A percentile compares a stretch with the other conserved stretches of the same genome.
phyloP scores from a whole-genome alignment of 768 basidiomycete species.

The Xanthoconium purpureum region DNA sequence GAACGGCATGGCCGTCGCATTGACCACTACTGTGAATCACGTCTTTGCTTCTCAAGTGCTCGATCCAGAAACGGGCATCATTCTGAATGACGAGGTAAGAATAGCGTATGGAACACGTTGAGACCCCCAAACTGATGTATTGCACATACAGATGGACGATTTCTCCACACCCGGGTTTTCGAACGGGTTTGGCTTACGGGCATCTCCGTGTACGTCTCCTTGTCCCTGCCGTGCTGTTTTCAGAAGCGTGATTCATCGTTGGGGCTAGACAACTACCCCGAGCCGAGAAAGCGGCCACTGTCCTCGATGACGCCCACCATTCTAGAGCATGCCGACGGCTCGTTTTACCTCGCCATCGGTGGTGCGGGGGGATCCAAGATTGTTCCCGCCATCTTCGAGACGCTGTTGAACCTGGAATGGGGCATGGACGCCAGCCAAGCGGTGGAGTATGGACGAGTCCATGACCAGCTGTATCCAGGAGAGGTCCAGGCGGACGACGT shows the following conservation, averaged over 20 bases:
- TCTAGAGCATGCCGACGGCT: constrained; percentile 70
- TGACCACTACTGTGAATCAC: constrained; percentile 88
- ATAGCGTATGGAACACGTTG: neutral
- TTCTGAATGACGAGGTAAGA: constrained; percentile 81
- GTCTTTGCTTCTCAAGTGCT: constrained; percentile 88
- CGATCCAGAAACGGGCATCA: constrained; percentile 82
- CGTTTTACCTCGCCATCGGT: constrained; percentile 71
- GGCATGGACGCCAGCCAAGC: constrained; percentile 77
- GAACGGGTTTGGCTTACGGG: constrained; percentile 79
- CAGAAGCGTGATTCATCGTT: neutral
- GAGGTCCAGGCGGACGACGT: constrained; percentile 57
- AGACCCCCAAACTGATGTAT: neutral
- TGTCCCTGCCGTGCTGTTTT: neutral
- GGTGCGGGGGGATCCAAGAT: constrained; percentile 89
- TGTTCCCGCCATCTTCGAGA: constrained; percentile 76
- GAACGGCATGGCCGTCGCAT: constrained; percentile 79
- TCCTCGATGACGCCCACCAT: constrained; percentile 84
- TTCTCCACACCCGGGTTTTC: constrained; percentile 84
- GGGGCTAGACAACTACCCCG: constrained; percentile 78
- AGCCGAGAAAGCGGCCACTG: constrained; percentile 82
- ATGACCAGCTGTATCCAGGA: constrained; percentile 80
- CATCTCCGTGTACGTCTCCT: constrained; percentile 65
- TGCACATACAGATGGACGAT: constrained; percentile 69
- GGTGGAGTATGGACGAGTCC: constrained; percentile 81
- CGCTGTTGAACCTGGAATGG: constrained; percentile 70